Base-by-base conservation (phyloP, 139 green algal genomes). In the Zygnema cylindricum region DNA sequence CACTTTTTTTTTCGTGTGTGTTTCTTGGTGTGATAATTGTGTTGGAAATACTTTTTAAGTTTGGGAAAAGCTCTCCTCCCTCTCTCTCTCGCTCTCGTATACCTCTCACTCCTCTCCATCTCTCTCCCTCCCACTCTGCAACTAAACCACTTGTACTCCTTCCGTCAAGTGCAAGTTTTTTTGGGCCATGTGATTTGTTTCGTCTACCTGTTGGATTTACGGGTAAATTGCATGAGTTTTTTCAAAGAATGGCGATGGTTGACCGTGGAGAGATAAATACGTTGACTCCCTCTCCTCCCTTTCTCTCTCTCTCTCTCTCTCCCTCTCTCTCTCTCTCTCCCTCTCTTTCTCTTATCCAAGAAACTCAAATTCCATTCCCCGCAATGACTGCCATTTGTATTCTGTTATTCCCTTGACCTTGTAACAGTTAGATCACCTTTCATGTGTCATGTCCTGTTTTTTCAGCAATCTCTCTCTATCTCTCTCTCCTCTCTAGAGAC, bases 11-110 rank as follows among this genome's bases (percentile, higher is more conserved):
- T 25, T 81, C 75, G 71, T 25, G 25, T 82, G 33, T 25, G 25
- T 25, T n/a, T n/a, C n/a, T n/a, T n/a, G n/a, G n/a, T n/a, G n/a
- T n/a, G n/a, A n/a, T n/a, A n/a, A n/a, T n/a, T 25, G 30, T 73
- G 30, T 73, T 73, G 57, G 57, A 25, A 25, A 73, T 73, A 35
- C 57, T 73, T 73, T 25, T 30, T 30, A 73, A 25, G 30, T 30
- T 73, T 35, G 57, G 57, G 30, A 30, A 73, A 30, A 73, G 40
- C 71, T 11, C 38, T 16, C 71, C 71, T 16, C 41, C 16, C 41
- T 49, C 71, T 79, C 71, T 79, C 71, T 49, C 71, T 79, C 71
- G 7, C 11, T 79, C 71, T 49, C 71, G n/a, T n/a, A n/a, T 79
- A 3, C 11, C 71, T 79, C 71, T 49, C 71, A 25, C 71, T 49